Conservation (phyloP, 2,329 filamentous ascomycete genomes). For the Cordyceps cateniannulata region DNA sequence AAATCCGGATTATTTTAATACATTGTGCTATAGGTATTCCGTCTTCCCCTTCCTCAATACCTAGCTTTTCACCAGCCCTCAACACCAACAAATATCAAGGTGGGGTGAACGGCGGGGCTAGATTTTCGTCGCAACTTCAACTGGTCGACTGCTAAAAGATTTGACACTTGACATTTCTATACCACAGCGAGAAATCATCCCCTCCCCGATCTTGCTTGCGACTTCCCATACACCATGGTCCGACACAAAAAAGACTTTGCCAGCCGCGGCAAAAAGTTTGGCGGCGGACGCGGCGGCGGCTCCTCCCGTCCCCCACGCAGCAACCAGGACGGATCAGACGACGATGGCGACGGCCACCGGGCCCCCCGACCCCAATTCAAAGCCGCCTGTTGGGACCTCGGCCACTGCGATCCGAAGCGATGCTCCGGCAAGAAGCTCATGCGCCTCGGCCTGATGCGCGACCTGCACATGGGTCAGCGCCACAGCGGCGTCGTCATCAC, state of each 20-base stretch:
- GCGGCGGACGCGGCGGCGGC: conserved; percentile 49
- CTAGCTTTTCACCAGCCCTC: not conserved
- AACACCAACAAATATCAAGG: not conserved
- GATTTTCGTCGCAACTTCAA: conserved; percentile 6
- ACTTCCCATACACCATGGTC: conserved; percentile 56
- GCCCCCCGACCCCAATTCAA: conserved; percentile 61
- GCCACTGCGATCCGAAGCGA: conserved; percentile 93
- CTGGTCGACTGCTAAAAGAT: not conserved
- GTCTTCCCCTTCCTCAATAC: not conserved
- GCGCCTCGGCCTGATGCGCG: conserved; percentile 86
- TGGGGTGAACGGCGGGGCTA: conserved; percentile 11
- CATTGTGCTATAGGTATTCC: too few relatives aligned
- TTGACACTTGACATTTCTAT: not conserved
- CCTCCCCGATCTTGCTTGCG: too few relatives aligned
- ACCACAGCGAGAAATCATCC: too few relatives aligned
- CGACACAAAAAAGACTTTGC: conserved; percentile 87
- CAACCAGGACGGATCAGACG: conserved; percentile 25
- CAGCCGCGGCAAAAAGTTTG: conserved; percentile 67
- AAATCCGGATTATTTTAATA: too few relatives aligned
- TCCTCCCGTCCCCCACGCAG: conserved; percentile 46
- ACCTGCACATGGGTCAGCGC: conserved; percentile 85
- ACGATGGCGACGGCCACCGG: conserved; percentile 21
- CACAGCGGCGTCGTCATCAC: conserved; percentile 90
- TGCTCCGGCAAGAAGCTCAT: conserved; percentile 96
- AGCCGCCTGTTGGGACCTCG: conserved; percentile 95